A percentile compares a stretch with the other conserved stretches of the same genome.
Conservation (phyloP, 2,329 filamentous ascomycete genomes). For the Trichoderma cornu-damae region DNA sequence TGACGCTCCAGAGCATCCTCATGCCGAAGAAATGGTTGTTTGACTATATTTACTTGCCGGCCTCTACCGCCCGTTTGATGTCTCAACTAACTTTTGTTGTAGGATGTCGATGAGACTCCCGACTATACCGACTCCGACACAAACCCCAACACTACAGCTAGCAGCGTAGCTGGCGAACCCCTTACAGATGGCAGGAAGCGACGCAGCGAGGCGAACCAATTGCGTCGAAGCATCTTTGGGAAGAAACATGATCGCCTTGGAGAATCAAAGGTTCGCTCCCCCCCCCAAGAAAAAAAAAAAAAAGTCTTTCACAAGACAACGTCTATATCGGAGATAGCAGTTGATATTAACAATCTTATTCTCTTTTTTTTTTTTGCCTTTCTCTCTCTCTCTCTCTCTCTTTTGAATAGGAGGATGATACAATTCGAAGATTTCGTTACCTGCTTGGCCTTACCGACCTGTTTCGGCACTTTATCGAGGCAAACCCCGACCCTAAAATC, state of each 20-base stretch:
- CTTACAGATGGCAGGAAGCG: constrained; percentile 73
- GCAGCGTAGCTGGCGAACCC: constrained; percentile 76
- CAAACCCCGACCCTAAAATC: constrained; percentile 91
- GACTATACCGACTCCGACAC: constrained; percentile 64
- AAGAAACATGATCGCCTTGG: constrained; percentile 91
- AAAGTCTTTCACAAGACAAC: neutral
- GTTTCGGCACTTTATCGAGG: constrained; percentile 98
- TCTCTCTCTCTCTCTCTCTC: too few species aligned
- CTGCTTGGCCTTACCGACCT: constrained; percentile 90
- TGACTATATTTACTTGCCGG: neutral
- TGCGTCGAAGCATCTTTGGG: constrained; percentile 87
- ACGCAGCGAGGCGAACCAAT: constrained; percentile 79
- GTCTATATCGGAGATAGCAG: neutral
- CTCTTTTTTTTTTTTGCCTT: neutral
- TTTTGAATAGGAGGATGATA: constrained; percentile 76
- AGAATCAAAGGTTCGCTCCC: constrained; percentile 71
- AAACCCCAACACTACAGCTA: constrained; percentile 66
- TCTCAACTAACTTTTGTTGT: neutral
- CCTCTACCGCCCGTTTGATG: neutral
- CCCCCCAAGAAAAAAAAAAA: too few species aligned
- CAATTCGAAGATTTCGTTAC: constrained; percentile 89
- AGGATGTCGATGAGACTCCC: constrained; percentile 61
- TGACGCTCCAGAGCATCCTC: constrained; percentile 48
- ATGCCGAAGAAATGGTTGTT: constrained; percentile 48
- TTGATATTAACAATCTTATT: neutral